These are phyloP conservation scores for Euphorbia schlechtendalii DNA, from an alignment of 441 rosid genomes.

Conservation along the genomic window DNA sequence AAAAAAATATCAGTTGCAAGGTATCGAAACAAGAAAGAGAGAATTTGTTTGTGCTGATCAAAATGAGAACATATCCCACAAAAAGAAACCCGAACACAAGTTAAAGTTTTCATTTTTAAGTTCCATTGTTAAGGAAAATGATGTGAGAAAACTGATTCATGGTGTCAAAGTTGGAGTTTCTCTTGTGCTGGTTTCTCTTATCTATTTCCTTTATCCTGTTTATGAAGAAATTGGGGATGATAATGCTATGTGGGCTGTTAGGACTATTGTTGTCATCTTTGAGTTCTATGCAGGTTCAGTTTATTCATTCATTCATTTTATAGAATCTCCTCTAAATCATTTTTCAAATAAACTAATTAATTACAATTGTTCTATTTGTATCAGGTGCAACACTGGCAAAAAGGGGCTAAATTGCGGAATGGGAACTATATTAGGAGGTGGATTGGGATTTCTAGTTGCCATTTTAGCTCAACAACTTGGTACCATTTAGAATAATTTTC, in stretches of 20 bases:
- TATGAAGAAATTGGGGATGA: constrained; percentile 43
- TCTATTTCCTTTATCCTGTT: constrained; percentile 49
- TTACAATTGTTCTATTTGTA: background rate
- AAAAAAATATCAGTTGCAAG: too few species aligned
- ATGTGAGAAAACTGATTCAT: constrained; percentile 35
- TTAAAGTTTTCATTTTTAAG: constrained; percentile 14
- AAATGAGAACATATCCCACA: too few species aligned
- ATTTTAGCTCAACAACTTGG: constrained; percentile 40
- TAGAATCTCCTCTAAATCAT: too few species aligned
- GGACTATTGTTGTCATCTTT: constrained; percentile 64
- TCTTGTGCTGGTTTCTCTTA: constrained; percentile 50
- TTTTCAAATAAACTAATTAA: too few species aligned
- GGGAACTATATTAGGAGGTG: constrained; percentile 74
- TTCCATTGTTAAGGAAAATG: constrained; percentile 13
- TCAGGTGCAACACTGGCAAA: constrained; percentile 74
- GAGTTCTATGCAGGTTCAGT: constrained; percentile 72
- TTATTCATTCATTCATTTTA: too few species aligned
- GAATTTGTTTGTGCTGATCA: too few species aligned
- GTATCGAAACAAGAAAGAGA: too few species aligned
- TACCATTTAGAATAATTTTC: constrained; percentile 37
- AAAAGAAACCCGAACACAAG: too few species aligned
- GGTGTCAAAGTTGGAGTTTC: constrained; percentile 57
- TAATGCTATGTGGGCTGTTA: constrained; percentile 75
- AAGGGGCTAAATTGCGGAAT: constrained; percentile 74
- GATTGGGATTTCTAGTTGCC: constrained; percentile 57